These are phyloP conservation scores for Tricholoma terreum DNA, from an alignment of 768 basidiomycete species.

Conservation along the genomic window DNA sequence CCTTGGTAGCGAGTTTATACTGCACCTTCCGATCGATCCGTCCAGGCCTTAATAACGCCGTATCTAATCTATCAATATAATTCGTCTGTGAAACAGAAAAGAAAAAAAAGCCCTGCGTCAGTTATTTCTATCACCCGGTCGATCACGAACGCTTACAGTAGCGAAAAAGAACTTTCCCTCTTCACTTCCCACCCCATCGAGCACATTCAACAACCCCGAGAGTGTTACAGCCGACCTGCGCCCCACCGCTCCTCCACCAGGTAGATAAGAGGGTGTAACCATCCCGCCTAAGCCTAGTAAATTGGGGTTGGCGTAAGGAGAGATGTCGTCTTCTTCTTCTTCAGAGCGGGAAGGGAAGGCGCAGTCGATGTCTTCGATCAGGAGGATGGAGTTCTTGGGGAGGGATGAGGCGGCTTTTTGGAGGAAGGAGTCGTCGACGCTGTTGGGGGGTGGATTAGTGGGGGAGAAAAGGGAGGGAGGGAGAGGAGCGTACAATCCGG, in stretches of 20 bases:
- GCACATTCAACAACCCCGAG: slow-evolving; percentile 53
- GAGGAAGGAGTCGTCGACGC: slow-evolving; percentile 50
- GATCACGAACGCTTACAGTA: slow-evolving; percentile 36
- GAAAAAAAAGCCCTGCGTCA: background rate
- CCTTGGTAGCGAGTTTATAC: slow-evolving; percentile 46
- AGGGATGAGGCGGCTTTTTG: slow-evolving; percentile 43
- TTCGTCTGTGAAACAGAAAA: slow-evolving; percentile 39
- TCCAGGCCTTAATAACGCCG: slow-evolving; percentile 55
- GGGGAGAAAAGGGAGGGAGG: background rate
- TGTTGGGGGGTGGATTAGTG: slow-evolving; percentile 17
- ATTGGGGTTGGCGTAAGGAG: background rate
- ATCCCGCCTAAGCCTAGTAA: background rate
- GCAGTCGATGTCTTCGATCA: slow-evolving; percentile 63
- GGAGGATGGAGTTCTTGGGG: slow-evolving; percentile 50
- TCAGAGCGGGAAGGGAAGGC: slow-evolving; percentile 51
- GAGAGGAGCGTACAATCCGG: slow-evolving; percentile 37
- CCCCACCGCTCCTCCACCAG: background rate
- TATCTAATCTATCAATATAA: slow-evolving; percentile 51
- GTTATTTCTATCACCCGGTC: background rate
- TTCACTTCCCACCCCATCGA: slow-evolving; percentile 60
- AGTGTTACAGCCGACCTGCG: slow-evolving; percentile 42
- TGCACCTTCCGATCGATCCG: slow-evolving; percentile 53
- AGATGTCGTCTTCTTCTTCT: slow-evolving; percentile 27
- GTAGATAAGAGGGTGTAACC: background rate
- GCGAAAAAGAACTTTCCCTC: slow-evolving; percentile 63